These are phyloP conservation scores for Hymenoscyphus fraxineus DNA, from an alignment of 2,329 filamentous ascomycete genomes.

Conservation along the genomic window DNA sequence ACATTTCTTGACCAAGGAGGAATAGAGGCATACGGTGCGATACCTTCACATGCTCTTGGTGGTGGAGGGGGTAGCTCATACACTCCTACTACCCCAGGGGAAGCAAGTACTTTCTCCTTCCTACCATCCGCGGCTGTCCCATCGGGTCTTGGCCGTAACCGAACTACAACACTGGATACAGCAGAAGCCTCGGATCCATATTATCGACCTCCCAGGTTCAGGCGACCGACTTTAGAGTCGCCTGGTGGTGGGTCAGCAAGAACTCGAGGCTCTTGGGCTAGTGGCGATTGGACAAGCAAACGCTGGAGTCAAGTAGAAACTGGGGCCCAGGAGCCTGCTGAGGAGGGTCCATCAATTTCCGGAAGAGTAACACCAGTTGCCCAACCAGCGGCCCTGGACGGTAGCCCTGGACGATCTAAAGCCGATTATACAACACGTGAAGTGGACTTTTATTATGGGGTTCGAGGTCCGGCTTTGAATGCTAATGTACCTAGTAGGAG, in stretches of 20 bases:
- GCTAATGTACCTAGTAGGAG: constrained; percentile 77
- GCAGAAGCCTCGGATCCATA: constrained; percentile 69
- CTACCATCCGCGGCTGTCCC: constrained; percentile 45
- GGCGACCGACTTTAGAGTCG: constrained; percentile 59
- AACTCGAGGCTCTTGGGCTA: constrained; percentile 43
- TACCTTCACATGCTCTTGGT: constrained; percentile 40
- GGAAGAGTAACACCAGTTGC: constrained; percentile 47
- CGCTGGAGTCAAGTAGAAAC: constrained; percentile 34
- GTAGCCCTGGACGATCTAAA: constrained; percentile 39
- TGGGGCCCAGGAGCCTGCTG: constrained; percentile 39
- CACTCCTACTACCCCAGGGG: constrained; percentile 69
- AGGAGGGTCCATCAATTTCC: constrained; percentile 41
- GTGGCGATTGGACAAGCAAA: constrained; percentile 44
- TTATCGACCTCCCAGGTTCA: constrained; percentile 77
- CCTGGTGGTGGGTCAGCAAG: constrained; percentile 32
- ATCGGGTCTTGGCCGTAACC: constrained; percentile 23
- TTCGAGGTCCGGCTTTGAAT: constrained; percentile 81
- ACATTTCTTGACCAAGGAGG: constrained; percentile 51
- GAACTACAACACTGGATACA: constrained; percentile 43
- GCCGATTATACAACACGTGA: constrained; percentile 90
- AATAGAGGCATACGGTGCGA: constrained; percentile 40
- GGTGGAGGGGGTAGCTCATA: constrained; percentile 58
- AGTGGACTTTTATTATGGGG: constrained; percentile 94
- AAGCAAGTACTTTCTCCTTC: constrained; percentile 69
- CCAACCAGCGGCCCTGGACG: constrained; percentile 31